Conservation (phyloP, 2,329 filamentous ascomycete genomes). For the Aureobasidium pullulans region DNA sequence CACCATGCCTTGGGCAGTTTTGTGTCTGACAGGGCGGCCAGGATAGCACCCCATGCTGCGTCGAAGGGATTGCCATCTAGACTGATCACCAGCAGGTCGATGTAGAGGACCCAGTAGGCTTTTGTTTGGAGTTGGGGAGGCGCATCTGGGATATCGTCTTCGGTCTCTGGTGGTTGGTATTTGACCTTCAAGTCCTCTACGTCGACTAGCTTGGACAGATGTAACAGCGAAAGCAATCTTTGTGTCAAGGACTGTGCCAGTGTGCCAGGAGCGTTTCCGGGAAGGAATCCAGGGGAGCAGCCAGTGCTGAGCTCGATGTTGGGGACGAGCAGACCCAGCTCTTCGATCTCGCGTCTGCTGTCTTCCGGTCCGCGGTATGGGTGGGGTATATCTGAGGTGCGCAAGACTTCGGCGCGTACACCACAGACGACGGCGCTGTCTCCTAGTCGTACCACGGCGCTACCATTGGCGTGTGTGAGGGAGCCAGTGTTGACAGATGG, state of each 20-base stretch:
- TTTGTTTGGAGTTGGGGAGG: constrained; percentile 50
- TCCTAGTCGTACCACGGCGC: constrained; percentile 77
- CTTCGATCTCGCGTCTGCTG: constrained; percentile 33
- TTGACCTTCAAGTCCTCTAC: constrained; percentile 63
- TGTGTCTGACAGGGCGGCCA: constrained; percentile 74
- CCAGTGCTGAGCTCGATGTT: constrained; percentile 92
- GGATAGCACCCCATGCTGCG: constrained; percentile 74
- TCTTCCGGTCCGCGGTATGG: constrained; percentile 33
- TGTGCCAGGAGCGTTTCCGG: constrained; percentile 71
- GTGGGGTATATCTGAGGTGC: constrained; percentile 65
- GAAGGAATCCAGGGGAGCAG: constrained; percentile 76
- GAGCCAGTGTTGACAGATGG: constrained; percentile 77
- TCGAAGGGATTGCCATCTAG: constrained; percentile 90
- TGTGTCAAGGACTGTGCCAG: constrained; percentile 82
- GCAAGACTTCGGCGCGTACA: constrained; percentile 76
- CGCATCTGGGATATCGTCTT: constrained; percentile 38
- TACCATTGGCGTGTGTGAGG: constrained; percentile 82
- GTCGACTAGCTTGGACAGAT: constrained; percentile 60
- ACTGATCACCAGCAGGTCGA: constrained; percentile 90
- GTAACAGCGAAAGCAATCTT: constrained; percentile 67
- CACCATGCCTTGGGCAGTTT: constrained; percentile 71
- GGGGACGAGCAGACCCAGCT: constrained; percentile 70
- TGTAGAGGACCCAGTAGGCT: constrained; percentile 91
- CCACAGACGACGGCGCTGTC: constrained; percentile 95
- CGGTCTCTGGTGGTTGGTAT: constrained; percentile 38